Base-by-base conservation (phyloP, 345 rosid genomes). In the Rhizophora mangle region DNA sequence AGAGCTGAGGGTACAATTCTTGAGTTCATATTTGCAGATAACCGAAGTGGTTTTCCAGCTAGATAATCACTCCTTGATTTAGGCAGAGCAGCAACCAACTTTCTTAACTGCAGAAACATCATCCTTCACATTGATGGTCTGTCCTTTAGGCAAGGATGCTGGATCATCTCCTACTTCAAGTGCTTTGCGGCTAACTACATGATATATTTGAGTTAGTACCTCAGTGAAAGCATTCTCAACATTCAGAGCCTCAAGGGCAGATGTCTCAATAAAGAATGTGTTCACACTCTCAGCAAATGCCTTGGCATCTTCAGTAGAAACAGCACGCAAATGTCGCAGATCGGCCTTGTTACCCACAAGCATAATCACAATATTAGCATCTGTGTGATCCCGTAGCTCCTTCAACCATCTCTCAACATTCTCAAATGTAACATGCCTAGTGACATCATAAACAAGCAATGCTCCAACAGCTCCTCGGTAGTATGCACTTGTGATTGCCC, bases 401-500 rank as follows among this genome's bases (percentile, higher is more conserved):
- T 89, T 92, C 68, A 92, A 74, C 97, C 97, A 92, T 67, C 97
- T 82, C 77, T 89, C 96, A 2, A 89, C 91, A 63, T 92, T 92
- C 76, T 92, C 96, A 15, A 89, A 92, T 0, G 96, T 92, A 51
- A 92, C 88, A 32, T 86, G 96, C 15, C 96, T 89, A 0, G 97
- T 88, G 29, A 89, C 93, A 75, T 92, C 97, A 47, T 89, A 92
- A 13, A 89, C 96, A 29, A 92, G 82, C 63, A 89, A 79, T 36
- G 96, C 96, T 21, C 97, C 97, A 18, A 88, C 94, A 0, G 94
- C 97, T 54, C 97, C 97, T 74, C 96, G 82, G 75, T 92, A 92
- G 59, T 89, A 89, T 2, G 97, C 97, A 67, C 97, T 92, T 24
- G 97, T 92, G 68, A 92, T 92, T 15, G 97, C 96, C 54, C 96